Percentiles rank a stretch among this genome's conserved stretches.
Evolutionary conservation across 345 rosid genomes (phyloP).

Genomic region (Pseudoturritis turrita): DNA sequence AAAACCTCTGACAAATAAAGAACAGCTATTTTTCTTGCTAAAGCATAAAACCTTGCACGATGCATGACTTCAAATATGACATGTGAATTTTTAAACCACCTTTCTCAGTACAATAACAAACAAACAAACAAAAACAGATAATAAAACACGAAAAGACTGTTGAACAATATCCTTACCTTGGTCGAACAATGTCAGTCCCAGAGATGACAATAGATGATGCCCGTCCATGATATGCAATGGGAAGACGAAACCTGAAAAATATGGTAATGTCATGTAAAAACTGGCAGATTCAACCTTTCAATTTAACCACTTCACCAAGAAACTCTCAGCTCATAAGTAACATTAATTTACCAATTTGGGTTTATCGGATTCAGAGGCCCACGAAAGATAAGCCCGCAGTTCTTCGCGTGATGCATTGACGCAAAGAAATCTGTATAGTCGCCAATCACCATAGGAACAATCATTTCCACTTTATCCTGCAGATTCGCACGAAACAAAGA

Average conservation of each 20-base stretch:
- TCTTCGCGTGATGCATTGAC: conserved; percentile 89
- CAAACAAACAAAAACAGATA: not conserved
- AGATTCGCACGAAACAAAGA: conserved; percentile 9
- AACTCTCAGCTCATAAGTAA: conserved; percentile 6
- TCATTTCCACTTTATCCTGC: conserved; percentile 77
- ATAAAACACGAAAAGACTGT: no score
- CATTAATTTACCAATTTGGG: conserved; percentile 59
- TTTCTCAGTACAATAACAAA: not conserved
- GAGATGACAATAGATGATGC: conserved; percentile 89
- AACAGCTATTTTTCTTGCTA: not conserved
- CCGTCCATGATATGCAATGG: conserved; percentile 96
- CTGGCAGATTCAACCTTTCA: not conserved
- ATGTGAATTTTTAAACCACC: conserved; percentile 2
- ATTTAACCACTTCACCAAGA: not conserved
- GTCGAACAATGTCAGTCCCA: conserved; percentile 83
- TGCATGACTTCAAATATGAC: conserved; percentile 8
- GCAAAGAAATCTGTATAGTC: conserved; percentile 97
- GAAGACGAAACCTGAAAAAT: conserved; percentile 82
- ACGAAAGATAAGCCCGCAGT: conserved; percentile 84
- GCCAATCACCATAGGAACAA: conserved; percentile 80
- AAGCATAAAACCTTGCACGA: not conserved
- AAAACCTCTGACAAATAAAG: not conserved
- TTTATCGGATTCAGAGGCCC: conserved; percentile 75
- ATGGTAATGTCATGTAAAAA: conserved; percentile 1
- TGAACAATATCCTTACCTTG: conserved; percentile 52